Conservation (phyloP, 164 flowering plant genomes). For the Vitis riparia region DNA sequence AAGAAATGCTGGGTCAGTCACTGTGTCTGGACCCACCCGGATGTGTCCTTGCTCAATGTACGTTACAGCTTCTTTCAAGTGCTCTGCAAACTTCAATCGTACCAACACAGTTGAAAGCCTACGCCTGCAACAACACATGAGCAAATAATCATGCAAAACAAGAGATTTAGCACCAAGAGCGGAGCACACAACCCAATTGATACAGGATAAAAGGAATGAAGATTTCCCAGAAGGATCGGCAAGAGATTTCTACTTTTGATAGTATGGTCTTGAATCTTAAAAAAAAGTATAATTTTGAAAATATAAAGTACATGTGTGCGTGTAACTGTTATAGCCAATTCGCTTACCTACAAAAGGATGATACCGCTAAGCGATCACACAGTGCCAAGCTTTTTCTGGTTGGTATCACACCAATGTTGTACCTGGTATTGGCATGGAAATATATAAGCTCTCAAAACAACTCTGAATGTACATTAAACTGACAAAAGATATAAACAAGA, state of each 20-base stretch:
- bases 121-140: conserved; percentile 41
- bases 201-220: background rate
- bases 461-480: too few species aligned
- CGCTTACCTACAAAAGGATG: conserved; percentile 85
- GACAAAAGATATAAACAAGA: too few species aligned
- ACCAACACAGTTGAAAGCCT: conserved; percentile 71
- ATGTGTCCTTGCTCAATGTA: conserved; percentile 93
- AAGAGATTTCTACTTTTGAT: background rate
- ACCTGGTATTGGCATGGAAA: conserved; percentile 49
- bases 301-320: too few species aligned
- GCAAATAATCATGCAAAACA: background rate
- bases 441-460: background rate
- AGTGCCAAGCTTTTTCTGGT: conserved; percentile 73
- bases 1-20: conserved; percentile 92
- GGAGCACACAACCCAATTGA: too few species aligned
- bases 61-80: conserved; percentile 81
- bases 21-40: conserved; percentile 89
- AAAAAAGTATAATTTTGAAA: too few species aligned
- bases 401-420: conserved; percentile 88
- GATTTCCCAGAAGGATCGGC: too few species aligned
- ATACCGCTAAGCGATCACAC: conserved; percentile 77
- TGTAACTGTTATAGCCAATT: background rate
- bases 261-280: too few species aligned
- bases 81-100: conserved; percentile 77
- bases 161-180: background rate